A percentile compares a stretch with the other conserved stretches of the same genome.
Conservation (phyloP, 2,329 filamentous ascomycete species). For the Acrocalymma vagum region DNA sequence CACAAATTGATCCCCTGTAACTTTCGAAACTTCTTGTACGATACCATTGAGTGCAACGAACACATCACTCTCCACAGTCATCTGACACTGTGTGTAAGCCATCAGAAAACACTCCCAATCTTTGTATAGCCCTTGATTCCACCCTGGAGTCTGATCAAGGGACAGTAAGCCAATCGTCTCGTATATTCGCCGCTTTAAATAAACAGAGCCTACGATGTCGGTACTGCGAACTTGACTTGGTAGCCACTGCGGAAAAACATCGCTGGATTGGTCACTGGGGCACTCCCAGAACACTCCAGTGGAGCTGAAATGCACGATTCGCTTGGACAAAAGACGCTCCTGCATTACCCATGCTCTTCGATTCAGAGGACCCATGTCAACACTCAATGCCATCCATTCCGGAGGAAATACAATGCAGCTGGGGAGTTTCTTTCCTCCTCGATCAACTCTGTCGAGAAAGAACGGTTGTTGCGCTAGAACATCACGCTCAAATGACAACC, state of each 20-base stretch:
- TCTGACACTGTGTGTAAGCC: constrained; percentile 1
- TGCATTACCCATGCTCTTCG: constrained; percentile 24
- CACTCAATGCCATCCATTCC: background rate
- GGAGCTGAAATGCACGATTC: constrained; percentile 20
- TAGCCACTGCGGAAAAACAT: constrained; percentile 4
- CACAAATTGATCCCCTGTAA: constrained; percentile 5
- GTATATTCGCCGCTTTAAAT: background rate
- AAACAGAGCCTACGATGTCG: background rate
- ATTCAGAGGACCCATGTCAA: constrained; percentile 15
- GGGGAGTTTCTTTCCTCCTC: background rate
- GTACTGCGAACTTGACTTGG: background rate
- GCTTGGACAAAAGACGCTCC: constrained; percentile 17
- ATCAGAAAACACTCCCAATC: constrained; percentile 1
- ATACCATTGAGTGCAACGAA: constrained; percentile 14
- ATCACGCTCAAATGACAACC: constrained; percentile 10
- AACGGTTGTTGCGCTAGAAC: background rate
- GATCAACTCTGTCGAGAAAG: background rate
- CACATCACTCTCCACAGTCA: constrained; percentile 13
- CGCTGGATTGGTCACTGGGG: constrained; percentile 1
- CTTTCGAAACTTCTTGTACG: constrained; percentile 1
- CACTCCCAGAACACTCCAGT: constrained; percentile 22
- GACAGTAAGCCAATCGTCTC: background rate
- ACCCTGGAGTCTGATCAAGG: constrained; percentile 7
- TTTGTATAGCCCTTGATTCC: constrained; percentile 7
- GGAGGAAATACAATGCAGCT: background rate